phyloP scores from a whole-genome alignment of 208 protist species.

The Plasmodiophora brassicae region DNA sequence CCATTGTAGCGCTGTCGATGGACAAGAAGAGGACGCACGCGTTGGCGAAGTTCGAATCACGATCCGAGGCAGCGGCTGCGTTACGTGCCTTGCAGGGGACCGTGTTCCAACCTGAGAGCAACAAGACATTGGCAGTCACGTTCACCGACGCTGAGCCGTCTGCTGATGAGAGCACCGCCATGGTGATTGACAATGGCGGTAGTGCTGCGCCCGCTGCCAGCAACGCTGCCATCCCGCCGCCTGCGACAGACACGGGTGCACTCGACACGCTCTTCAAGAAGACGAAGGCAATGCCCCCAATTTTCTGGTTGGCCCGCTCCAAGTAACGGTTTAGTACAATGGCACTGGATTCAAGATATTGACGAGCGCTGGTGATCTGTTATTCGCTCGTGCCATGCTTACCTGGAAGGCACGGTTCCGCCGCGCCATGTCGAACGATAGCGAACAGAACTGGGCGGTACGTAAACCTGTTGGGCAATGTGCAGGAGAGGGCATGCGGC shows the following conservation, averaged over 20 bases:
- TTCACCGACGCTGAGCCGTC: not conserved
- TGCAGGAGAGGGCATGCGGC: no score
- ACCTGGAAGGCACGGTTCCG: no score
- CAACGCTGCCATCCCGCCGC: not conserved
- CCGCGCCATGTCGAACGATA: no score
- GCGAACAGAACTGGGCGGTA: no score
- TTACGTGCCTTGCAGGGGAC: not conserved
- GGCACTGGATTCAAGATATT: no score
- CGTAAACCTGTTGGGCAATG: no score
- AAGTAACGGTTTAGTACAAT: no score
- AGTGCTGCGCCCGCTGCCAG: not conserved
- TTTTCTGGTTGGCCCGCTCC: no score
- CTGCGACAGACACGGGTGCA: not conserved
- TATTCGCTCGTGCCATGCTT: no score
- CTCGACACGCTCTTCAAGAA: slow-evolving; percentile 17
- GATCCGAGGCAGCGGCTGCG: not conserved
- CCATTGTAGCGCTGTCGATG: not conserved
- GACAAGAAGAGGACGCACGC: slow-evolving; percentile 9
- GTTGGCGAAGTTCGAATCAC: not conserved
- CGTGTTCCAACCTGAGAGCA: slow-evolving; percentile 3
- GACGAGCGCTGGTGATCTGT: no score
- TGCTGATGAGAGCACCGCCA: not conserved
- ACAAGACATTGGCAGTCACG: not conserved
- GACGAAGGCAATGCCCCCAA: not conserved
- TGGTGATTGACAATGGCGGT: not conserved